phyloP scores from a whole-genome alignment of 108 stramenopile genomes.

The Nitzschia inconspicua region DNA sequence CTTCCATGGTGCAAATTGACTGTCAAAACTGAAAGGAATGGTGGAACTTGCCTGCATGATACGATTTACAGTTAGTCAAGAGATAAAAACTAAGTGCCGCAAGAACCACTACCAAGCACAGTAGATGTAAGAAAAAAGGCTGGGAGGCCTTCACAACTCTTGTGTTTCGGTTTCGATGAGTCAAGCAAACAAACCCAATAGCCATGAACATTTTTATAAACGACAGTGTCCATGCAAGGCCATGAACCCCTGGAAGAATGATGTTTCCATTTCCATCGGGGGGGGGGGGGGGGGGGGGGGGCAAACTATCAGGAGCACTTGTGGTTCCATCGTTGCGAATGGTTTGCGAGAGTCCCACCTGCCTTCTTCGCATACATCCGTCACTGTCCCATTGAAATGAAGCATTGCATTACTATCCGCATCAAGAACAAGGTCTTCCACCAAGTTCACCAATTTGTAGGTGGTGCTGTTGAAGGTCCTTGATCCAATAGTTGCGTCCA shows the following conservation, averaged over 20 bases:
- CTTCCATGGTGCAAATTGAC: background rate
- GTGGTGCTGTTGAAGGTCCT: background rate
- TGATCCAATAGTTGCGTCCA: background rate
- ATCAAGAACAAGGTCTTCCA: background rate
- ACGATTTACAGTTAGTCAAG: constrained; percentile 29
- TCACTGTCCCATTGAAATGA: background rate
- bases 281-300: constrained; percentile 21
- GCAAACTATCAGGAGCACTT: background rate
- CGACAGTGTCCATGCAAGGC: background rate
- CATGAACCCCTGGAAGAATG: background rate
- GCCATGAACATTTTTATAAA: constrained; percentile 4
- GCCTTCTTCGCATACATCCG: background rate
- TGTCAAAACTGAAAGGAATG: constrained; percentile 32
- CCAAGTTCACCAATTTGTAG: background rate
- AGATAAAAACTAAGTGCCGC: no score
- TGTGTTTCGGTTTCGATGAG: constrained; percentile 14
- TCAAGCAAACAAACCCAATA: constrained; percentile 31
- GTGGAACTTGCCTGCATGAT: constrained; percentile 40
- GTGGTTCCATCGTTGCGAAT: background rate
- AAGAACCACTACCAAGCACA: no score
- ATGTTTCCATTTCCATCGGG: constrained; percentile 6
- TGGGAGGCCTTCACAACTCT: constrained; percentile 33
- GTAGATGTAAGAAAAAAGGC: constrained; percentile 40
- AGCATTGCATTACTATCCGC: background rate
- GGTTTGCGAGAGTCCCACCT: background rate